Conservation (phyloP, 2,329 filamentous ascomycete species). For the Alternaria sp. region DNA sequence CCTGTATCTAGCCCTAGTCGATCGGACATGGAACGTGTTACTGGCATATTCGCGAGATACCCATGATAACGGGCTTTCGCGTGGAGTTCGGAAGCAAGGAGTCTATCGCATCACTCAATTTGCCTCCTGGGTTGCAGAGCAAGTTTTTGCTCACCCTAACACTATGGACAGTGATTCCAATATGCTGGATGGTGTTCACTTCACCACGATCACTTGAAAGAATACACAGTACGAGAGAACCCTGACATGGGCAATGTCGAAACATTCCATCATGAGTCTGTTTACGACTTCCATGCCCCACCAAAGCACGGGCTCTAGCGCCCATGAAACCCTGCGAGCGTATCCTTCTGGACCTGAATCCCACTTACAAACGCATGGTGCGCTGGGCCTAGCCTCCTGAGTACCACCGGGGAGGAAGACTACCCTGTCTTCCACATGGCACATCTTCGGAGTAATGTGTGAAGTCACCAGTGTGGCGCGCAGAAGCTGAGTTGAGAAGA, state of each 20-base stretch:
- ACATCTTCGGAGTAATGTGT: constrained; percentile 1
- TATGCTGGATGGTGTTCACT: not conserved
- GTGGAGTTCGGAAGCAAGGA: not conserved
- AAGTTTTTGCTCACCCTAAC: not conserved
- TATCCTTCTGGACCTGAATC: not conserved
- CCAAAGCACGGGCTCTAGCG: not conserved
- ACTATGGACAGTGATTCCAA: not conserved
- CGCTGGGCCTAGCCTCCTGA: constrained; percentile 1
- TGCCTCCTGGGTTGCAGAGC: not conserved
- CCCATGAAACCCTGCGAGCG: not conserved
- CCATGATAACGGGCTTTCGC: not conserved
- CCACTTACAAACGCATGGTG: constrained; percentile 3
- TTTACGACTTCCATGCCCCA: not conserved
- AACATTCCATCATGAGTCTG: not conserved
- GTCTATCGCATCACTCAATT: not conserved
- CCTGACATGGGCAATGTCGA: not conserved
- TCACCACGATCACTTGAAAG: not conserved
- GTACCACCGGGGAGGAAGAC: not conserved
- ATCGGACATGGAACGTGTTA: not conserved
- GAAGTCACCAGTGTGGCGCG: not conserved
- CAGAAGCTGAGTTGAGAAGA: not conserved
- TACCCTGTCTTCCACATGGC: constrained; percentile 8
- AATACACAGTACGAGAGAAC: not conserved
- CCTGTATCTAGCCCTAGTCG: constrained; percentile 11
- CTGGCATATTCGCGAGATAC: not conserved